These are phyloP conservation scores for Quercus engelmannii DNA, from an alignment of 306 rosid genomes.

Conservation along the genomic window DNA sequence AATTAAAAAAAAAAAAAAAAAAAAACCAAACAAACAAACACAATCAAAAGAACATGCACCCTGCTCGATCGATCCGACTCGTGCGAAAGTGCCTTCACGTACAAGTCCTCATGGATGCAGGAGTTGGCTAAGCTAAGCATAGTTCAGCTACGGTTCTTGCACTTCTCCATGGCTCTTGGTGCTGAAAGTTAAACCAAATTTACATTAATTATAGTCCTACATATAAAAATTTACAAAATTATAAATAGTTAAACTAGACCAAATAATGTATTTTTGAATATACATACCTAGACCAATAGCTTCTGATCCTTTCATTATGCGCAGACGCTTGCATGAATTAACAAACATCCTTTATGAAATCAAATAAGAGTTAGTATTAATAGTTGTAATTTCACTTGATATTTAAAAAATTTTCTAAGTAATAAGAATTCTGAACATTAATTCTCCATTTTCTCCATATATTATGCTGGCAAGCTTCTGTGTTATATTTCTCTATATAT, in stretches of 20 bases:
- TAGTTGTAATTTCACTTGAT: not conserved
- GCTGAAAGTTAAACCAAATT: slow-evolving; percentile 49
- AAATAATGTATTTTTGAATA: not conserved
- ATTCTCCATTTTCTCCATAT: not conserved
- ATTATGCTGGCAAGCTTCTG: too few species aligned
- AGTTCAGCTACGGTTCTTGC: slow-evolving; percentile 93
- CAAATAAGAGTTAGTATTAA: not conserved
- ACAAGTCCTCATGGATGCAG: slow-evolving; percentile 20
- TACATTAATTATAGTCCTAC: not conserved
- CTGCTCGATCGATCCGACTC: slow-evolving; percentile 21
- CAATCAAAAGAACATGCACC: slow-evolving; percentile 37
- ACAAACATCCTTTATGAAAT: slow-evolving; percentile 78
- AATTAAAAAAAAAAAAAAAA: not conserved
- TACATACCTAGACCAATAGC: slow-evolving; percentile 94
- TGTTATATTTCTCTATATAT: too few species aligned
- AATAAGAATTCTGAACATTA: not conserved
- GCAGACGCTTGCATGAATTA: slow-evolving; percentile 95
- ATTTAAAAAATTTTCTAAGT: not conserved
- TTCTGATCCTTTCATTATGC: slow-evolving; percentile 98
- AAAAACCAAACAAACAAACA: slow-evolving; percentile 41
- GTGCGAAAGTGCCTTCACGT: slow-evolving; percentile 20
- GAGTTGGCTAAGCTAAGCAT: not conserved
- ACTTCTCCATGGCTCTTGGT: slow-evolving; percentile 97
- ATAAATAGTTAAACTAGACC: not conserved
- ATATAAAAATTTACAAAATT: not conserved